phyloP scores from a whole-genome alignment of 2,329 filamentous ascomycete genomes.

The Tolypocladium capitatum region DNA sequence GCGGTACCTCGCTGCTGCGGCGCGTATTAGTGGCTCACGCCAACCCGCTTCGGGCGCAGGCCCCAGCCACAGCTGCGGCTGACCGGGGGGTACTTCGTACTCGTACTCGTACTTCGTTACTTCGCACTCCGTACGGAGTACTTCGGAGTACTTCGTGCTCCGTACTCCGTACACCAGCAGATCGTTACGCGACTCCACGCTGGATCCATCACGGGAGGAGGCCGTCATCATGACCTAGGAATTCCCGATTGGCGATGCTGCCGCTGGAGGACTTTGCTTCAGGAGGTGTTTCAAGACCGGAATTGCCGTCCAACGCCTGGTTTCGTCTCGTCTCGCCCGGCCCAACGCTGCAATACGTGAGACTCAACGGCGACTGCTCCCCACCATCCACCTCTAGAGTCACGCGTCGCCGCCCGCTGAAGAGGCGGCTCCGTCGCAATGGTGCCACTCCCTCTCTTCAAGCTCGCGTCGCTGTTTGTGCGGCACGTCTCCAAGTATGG shows the following conservation, averaged over 20 bases:
- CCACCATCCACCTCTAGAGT: not conserved
- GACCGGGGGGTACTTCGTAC: too few species aligned
- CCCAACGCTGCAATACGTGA: not conserved
- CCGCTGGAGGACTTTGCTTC: not conserved
- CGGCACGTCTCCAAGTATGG: slow-evolving; percentile 57
- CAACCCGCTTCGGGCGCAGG: not conserved
- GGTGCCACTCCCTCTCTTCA: slow-evolving; percentile 55
- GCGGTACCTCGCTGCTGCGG: not conserved
- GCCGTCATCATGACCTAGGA: not conserved
- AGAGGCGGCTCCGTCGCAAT: slow-evolving; percentile 22
- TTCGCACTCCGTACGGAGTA: too few species aligned
- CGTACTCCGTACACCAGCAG: too few species aligned
- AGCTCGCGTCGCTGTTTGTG: slow-evolving; percentile 50
- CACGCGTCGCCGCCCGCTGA: not conserved
- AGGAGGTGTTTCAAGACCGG: not conserved
- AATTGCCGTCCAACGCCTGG: not conserved
- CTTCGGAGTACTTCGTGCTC: too few species aligned
- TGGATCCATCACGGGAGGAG: not conserved
- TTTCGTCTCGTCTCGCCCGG: not conserved
- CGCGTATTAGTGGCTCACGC: too few species aligned
- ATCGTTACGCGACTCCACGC: not conserved
- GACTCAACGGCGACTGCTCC: not conserved
- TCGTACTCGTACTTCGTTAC: too few species aligned
- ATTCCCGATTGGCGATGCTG: not conserved
- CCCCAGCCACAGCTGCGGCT: not conserved